Evolutionary conservation across 371 early-diverging fungal genomes (phyloP), one percentile per base, ranked within the genome.

Genomic region (Lichtheimia ornata): DNA sequence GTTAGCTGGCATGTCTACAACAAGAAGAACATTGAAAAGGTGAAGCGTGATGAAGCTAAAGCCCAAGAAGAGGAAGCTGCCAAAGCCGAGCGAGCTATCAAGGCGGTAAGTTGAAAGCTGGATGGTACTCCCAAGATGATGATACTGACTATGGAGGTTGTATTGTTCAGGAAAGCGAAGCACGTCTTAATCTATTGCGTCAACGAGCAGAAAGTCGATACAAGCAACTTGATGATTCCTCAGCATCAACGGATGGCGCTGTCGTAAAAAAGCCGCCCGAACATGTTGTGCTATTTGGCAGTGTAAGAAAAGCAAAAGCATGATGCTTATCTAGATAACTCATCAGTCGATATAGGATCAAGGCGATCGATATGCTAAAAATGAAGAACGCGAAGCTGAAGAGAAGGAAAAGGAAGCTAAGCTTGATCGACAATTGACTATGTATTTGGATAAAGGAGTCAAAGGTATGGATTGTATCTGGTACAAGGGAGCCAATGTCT

Each of bases 1-100:
- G 6, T 28, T 55, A 88, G 90, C 47, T 92, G 90, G 88, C 87
- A 92, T 67, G 93, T 92, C 17, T 91, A 92, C 60, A 89, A 79
- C 65, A 83, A 81, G 59, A 85, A 84, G 64, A 92, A 91, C 65
- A 77, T 81, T 17, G 91, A 90, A 55, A 67, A 69, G 57, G 91
- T 92, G 27, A 75, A 76, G 24, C 64, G 71, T 61, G 93, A 92
- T 62, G 93, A 92, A 59, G 90, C 84, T 22, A 70, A 81, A 56
- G 88, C 87, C 9, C 75, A 69, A 51, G 77, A 58, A 27, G 80
- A 84, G 64, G 79, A 83, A 50, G 74, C 73, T 25, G 66, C 66
- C 45, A 77, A 71, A 25, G 63, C 71, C 15, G 79, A 85, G 15
- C 62, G 85, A 50, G 71, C 74, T 7, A 56, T 58, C 0, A 45